Conservation (phyloP, 139 green algal genomes). For the Chlamydomonas schloesseri region DNA sequence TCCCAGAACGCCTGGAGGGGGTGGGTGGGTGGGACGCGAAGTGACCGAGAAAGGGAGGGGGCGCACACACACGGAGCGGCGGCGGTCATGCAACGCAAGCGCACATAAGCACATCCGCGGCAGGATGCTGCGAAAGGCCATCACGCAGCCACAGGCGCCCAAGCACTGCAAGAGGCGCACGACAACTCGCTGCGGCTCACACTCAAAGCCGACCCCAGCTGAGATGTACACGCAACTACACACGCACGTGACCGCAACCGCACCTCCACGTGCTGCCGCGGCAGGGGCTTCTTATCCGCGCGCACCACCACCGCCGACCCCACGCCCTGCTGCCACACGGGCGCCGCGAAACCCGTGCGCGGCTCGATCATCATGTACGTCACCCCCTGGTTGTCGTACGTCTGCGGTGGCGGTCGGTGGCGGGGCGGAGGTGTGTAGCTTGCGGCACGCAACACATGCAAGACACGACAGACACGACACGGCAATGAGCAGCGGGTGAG, state of each 20-base stretch:
- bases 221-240: no score
- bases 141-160: no score
- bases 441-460: no score
- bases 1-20: neutral
- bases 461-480: no score
- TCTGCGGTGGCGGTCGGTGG: neutral
- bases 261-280: constrained; percentile 10
- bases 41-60: no score
- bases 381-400: constrained; percentile 7
- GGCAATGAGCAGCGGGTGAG: no score
- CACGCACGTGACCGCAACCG: no score
- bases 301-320: neutral
- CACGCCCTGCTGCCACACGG: neutral
- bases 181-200: neutral
- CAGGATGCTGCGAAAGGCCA: no score
- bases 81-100: neutral
- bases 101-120: no score
- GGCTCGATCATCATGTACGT: constrained; percentile 23
- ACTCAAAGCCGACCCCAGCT: no score
- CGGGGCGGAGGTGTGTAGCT: no score
- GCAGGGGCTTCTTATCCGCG: neutral
- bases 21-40: neutral
- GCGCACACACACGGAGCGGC: neutral
- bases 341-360: neutral
- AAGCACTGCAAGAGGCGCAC: no score